Percentiles rank a stretch among this genome's conserved stretches.
Evolutionary conservation across 2,329 filamentous ascomycete genomes (phyloP).

Genomic region (Clarireedia homoeocarpa): DNA sequence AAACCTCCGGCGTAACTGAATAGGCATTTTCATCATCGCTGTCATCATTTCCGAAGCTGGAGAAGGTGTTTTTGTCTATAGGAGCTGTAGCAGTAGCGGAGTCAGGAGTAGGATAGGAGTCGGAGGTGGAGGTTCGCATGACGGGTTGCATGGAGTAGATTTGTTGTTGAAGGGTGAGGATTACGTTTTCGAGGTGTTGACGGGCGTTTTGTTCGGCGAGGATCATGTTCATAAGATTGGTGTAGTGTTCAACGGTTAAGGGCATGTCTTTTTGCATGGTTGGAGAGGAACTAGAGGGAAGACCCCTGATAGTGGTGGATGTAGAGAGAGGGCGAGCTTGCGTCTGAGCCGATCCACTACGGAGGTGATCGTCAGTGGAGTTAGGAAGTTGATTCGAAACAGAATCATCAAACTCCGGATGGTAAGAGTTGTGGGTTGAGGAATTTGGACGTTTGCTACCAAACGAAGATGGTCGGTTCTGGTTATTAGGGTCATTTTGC

Average conservation of each 20-base stretch:
- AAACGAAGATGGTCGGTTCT: conserved; percentile 18
- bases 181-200: conserved; percentile 46
- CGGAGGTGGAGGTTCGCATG: not conserved
- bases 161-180: conserved; percentile 39
- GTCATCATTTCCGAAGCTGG: conserved; percentile 26
- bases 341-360: conserved; percentile 9
- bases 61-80: conserved; percentile 12
- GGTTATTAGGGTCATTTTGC: conserved; percentile 5
- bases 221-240: conserved; percentile 43
- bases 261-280: conserved; percentile 21
- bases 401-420: conserved; percentile 18
- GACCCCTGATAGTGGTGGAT: conserved; percentile 26
- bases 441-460: conserved; percentile 21
- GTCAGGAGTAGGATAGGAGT: conserved; percentile 13
- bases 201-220: conserved; percentile 50
- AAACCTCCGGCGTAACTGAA: conserved; percentile 36
- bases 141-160: conserved; percentile 11
- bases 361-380: conserved; percentile 7
- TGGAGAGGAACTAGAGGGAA: conserved; percentile 24
- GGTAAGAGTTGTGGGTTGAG: conserved; percentile 21
- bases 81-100: not conserved
- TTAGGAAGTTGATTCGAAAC: conserved; percentile 9
- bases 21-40: conserved; percentile 23
- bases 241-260: conserved; percentile 39
- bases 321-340: conserved; percentile 25